Base-by-base conservation (phyloP, 352 stramenopile species). In the Hyaloperonospora brassicae region DNA sequence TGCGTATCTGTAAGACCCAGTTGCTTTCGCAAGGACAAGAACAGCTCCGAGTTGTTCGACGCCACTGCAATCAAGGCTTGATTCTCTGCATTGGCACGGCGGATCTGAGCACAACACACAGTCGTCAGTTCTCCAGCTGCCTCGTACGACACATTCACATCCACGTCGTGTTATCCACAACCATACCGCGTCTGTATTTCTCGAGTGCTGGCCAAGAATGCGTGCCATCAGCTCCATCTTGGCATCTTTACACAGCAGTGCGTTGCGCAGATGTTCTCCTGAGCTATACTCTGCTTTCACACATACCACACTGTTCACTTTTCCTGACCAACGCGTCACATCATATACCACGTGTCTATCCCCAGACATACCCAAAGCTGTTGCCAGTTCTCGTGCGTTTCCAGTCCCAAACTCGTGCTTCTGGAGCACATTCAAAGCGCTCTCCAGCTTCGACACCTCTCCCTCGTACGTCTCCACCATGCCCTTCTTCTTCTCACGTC, bases 391-490 rank as follows among this genome's bases (percentile, higher is more conserved):
- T 36, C 89, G 47, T 0, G 70, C 65, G 27, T 89, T 71, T 5
- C 84, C 84, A 2, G 65, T 68, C 8, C 84, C 84, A 59, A 92
- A 94, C 27, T 68, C 71, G 58, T 94, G 82, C 31, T 69, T 64
- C 43, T 85, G 84, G 17, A 94, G 69, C 59, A 91, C 59, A 56
- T 87, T 89, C 11, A 94, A 57, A 42, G 74, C 86, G 52, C 76
- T 89, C 55, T 94, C 84, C 11, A 94, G 80, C 58, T 94, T 89
- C n/a, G 82, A 88, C 2, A 94, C 84, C 61, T 91, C 79, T 23
- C 41, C 72, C 52, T 94, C 84, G 57, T 91, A 94, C 21, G 80
- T 92, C 56, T 94, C 84, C 21, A 94, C 82, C 73, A 94, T 87
- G 8, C 72, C 75, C 47, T 91, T 92, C 66, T 94, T 94, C 65